phyloP scores from a whole-genome alignment of 1,284 basidiomycete genomes.

The Heterobasidion occidentale region DNA sequence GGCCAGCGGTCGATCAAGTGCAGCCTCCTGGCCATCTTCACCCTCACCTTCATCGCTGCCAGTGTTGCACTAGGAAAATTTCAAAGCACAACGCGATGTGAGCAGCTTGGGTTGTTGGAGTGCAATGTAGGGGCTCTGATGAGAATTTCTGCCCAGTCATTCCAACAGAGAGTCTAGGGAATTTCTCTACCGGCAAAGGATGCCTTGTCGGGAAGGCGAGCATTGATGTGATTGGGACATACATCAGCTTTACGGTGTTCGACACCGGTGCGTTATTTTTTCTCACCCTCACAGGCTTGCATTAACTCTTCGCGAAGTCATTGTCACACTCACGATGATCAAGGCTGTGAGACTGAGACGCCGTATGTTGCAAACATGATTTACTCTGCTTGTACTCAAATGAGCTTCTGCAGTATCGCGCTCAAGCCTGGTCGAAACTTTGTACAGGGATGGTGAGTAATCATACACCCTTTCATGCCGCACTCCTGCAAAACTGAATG shows the following conservation, averaged over 20 bases:
- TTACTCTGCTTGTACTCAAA: neutral
- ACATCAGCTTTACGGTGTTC: neutral
- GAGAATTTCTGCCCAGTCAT: neutral
- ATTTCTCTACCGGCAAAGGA: neutral
- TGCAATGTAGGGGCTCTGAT: neutral
- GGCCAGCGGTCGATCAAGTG: neutral
- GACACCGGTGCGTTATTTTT: neutral
- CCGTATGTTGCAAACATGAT: neutral
- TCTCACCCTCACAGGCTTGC: neutral
- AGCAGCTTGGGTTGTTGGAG: neutral
- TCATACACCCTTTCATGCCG: no score
- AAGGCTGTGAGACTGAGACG: neutral
- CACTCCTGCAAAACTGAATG: neutral
- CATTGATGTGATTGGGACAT: neutral
- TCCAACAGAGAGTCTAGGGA: neutral
- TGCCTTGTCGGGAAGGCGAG: neutral
- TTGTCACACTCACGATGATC: neutral
- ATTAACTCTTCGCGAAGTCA: neutral
- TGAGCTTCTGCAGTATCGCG: neutral
- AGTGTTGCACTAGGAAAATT: neutral
- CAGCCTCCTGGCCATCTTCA: neutral
- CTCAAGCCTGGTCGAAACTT: neutral
- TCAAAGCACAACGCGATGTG: neutral
- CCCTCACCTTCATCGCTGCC: neutral
- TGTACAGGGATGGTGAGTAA: neutral